Conservation (phyloP, 2,329 filamentous ascomycete genomes). For the Fonsecaea monophora region DNA sequence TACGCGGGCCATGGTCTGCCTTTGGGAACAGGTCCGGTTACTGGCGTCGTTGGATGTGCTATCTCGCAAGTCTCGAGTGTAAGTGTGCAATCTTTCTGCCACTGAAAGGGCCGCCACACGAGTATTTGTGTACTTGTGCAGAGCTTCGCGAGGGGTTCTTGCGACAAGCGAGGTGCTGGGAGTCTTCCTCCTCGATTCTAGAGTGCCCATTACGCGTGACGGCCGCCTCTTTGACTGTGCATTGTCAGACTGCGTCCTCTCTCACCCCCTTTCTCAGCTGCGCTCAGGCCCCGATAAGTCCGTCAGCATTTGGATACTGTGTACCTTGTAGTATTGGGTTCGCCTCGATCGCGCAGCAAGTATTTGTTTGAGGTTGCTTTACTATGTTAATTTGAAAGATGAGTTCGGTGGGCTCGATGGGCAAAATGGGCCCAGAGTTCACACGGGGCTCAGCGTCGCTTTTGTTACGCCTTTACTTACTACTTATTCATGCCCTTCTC, state of each 20-base stretch:
- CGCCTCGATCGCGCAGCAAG: neutral
- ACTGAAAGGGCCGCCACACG: neutral
- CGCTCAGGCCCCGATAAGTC: neutral
- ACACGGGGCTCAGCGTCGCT: no score
- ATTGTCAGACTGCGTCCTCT: neutral
- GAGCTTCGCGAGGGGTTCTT: neutral
- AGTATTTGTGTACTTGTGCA: neutral
- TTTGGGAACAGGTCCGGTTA: constrained; percentile 15
- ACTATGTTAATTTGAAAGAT: no score
- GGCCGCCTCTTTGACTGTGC: no score
- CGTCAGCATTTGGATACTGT: neutral
- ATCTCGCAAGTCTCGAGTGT: neutral
- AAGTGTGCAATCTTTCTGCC: neutral
- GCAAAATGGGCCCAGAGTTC: no score
- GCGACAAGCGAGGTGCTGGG: neutral
- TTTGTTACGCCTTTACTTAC: no score
- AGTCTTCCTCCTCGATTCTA: no score
- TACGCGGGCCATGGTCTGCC: constrained; percentile 12
- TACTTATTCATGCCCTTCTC: no score
- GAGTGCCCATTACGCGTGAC: no score
- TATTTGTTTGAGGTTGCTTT: neutral
- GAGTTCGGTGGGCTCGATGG: no score
- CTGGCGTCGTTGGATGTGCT: neutral
- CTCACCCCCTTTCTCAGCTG: neutral
- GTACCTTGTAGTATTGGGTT: neutral